phyloP scores from a whole-genome alignment of 2,329 filamentous ascomycete species.

The Epichloe typhina region DNA sequence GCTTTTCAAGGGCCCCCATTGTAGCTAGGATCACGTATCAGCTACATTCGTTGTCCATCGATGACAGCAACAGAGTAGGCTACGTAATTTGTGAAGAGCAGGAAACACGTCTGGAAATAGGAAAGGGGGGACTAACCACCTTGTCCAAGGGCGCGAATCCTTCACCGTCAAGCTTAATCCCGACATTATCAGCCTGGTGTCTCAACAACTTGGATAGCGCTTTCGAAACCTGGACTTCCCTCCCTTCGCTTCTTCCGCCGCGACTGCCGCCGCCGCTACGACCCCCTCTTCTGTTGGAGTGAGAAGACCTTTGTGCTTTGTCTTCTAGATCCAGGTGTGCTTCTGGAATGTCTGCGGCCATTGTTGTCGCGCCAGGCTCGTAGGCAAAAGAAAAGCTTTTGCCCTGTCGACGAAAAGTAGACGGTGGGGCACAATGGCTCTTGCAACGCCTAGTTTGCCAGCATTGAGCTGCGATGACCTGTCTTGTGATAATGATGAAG shows the following conservation, averaged over 20 bases:
- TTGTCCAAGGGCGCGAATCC: conserved; percentile 45
- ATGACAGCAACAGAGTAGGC: no score
- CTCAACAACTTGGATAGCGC: conserved; percentile 41
- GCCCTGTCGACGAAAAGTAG: no score
- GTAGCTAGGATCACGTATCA: conserved; percentile 25
- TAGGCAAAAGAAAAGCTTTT: no score
- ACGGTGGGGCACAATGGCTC: no score
- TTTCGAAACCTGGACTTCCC: conserved; percentile 38
- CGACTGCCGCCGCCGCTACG: neutral
- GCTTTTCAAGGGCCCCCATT: conserved; percentile 46
- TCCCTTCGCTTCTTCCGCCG: conserved; percentile 18
- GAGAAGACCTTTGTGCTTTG: conserved; percentile 7
- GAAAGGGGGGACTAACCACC: conserved; percentile 24
- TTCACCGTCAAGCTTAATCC: conserved; percentile 42
- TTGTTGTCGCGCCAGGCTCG: neutral
- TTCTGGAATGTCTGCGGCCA: neutral
- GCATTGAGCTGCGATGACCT: no score
- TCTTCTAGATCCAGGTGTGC: conserved; percentile 13
- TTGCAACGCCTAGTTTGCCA: no score
- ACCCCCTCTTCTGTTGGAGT: conserved; percentile 8
- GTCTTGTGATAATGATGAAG: no score
- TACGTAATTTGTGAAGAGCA: no score
- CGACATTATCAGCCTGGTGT: conserved; percentile 43
- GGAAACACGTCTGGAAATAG: neutral
- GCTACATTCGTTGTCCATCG: neutral